A percentile compares a stretch with the other conserved stretches of the same genome.
Evolutionary conservation across 2,329 filamentous ascomycete genomes (phyloP).

Genomic region (Phyllosticta citrichinensis): DNA sequence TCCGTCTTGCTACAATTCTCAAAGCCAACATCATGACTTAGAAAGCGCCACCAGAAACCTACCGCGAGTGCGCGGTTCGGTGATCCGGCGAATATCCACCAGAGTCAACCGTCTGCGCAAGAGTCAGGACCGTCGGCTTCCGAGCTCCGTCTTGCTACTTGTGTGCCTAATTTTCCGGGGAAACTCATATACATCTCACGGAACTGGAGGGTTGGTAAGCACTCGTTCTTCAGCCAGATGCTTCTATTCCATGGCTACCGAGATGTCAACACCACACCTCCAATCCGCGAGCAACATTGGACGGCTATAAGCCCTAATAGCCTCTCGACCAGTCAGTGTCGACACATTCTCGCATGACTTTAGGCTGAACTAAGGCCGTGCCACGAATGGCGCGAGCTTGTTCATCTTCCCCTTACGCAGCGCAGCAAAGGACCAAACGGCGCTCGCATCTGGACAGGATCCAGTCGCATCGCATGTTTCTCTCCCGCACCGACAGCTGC

Average conservation of each 20-base stretch:
- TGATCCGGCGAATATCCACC: not conserved
- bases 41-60: not conserved
- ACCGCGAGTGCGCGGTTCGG: not conserved
- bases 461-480: not conserved
- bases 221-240: not conserved
- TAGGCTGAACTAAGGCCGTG: not conserved
- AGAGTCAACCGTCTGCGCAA: not conserved
- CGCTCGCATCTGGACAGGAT: not conserved
- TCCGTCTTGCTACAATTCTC: not conserved
- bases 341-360: not conserved
- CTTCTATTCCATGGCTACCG: not conserved
- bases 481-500: not conserved
- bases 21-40: not conserved
- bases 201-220: not conserved
- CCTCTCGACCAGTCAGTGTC: not conserved
- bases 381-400: not conserved
- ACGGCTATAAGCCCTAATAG: too few relatives aligned
- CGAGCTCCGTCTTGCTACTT: not conserved
- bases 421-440: not conserved
- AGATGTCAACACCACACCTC: not conserved
- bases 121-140: not conserved
- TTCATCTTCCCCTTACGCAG: not conserved
- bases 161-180: not conserved
- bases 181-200: not conserved
- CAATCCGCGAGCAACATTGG: not conserved